Evolutionary conservation across 2,329 filamentous ascomycete species (phyloP).

Genomic region (Fusarium albosuccineum): DNA sequence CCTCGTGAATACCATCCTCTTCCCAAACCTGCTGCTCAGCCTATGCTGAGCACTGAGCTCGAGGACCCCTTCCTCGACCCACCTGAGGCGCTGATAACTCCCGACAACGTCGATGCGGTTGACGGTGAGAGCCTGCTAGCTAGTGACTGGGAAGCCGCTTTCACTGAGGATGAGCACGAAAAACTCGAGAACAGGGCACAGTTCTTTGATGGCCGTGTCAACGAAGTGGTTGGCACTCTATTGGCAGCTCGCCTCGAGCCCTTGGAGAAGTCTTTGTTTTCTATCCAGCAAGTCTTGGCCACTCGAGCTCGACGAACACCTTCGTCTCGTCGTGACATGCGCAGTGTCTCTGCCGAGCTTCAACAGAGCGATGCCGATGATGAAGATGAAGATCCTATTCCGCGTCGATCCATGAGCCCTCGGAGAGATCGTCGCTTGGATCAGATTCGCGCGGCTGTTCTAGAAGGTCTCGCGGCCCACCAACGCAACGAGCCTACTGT

Average conservation of each 20-base stretch:
- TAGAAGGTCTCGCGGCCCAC: conserved; percentile 78
- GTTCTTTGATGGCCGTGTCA: conserved; percentile 93
- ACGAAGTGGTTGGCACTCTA: conserved; percentile 83
- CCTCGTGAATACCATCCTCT: conserved; percentile 67
- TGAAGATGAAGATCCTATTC: conserved; percentile 81
- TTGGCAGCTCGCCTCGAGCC: conserved; percentile 83
- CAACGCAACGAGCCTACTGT: conserved; percentile 57
- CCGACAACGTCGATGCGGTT: conserved; percentile 63
- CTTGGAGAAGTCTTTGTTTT: conserved; percentile 81
- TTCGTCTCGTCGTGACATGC: conserved; percentile 69
- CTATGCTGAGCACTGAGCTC: conserved; percentile 65
- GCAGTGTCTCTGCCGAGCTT: conserved; percentile 77
- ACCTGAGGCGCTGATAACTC: conserved; percentile 60
- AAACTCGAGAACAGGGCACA: conserved; percentile 84
- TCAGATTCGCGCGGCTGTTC: conserved; percentile 79
- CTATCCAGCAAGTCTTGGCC: conserved; percentile 78
- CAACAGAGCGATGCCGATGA: conserved; percentile 94
- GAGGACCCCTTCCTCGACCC: conserved; percentile 74
- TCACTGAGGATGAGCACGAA: conserved; percentile 84
- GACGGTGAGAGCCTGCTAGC: conserved; percentile 70
- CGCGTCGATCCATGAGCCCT: conserved; percentile 80
- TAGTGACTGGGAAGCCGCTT: conserved; percentile 93
- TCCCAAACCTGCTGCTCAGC: conserved; percentile 61
- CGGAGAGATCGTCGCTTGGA: conserved; percentile 83
- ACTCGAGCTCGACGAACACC: conserved; percentile 67